Conservation (phyloP, 192 early-diverging fungal species). For the Gonapodya sp. region DNA sequence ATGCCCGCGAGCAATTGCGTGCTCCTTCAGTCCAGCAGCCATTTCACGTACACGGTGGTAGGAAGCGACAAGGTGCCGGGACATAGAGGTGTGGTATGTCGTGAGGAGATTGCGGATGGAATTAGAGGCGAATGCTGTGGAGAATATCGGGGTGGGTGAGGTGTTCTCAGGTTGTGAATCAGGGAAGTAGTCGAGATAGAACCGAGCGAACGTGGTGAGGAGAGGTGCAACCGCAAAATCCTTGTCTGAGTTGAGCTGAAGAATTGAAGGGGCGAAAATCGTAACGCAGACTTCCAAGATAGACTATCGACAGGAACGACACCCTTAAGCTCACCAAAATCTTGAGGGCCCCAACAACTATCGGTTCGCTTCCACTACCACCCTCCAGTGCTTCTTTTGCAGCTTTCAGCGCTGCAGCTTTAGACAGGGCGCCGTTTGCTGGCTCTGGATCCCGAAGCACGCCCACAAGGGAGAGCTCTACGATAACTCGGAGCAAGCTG, state of each 20-base stretch:
- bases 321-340: neutral
- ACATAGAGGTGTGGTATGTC: conserved; percentile 27
- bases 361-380: neutral
- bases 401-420: neutral
- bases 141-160: neutral
- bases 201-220: neutral
- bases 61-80: conserved; percentile 24
- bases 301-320: neutral
- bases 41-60: conserved; percentile 56
- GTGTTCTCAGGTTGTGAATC: neutral
- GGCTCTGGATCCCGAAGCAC: conserved; percentile 34
- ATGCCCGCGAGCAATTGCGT: conserved; percentile 69
- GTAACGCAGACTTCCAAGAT: neutral
- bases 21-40: conserved; percentile 68
- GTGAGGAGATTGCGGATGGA: conserved; percentile 20
- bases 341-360: neutral
- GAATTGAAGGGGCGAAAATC: too few relatives aligned
- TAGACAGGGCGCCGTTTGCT: neutral
- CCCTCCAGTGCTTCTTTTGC: neutral
- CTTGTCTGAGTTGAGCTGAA: too few relatives aligned
- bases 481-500: conserved; percentile 54
- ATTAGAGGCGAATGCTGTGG: conserved; percentile 8
- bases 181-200: conserved; percentile 1
- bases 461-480: conserved; percentile 76
- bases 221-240: neutral